Percentiles rank a stretch among this genome's conserved stretches.
Evolutionary conservation across 2,329 filamentous ascomycete species (phyloP).

Genomic region (Xylaria sp.): DNA sequence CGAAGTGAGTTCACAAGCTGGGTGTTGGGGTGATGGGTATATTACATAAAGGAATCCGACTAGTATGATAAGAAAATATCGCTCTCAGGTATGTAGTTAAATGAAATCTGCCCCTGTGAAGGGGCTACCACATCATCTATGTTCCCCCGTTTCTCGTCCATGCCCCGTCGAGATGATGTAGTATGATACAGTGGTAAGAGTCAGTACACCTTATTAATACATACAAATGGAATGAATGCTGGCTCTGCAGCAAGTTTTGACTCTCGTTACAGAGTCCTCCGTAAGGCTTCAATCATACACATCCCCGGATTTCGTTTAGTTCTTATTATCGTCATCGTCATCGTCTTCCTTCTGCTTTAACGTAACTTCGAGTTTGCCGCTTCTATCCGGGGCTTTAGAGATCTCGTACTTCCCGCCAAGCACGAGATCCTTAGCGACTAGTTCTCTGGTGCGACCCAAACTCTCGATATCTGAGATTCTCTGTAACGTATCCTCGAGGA

Average conservation of each 20-base stretch:
- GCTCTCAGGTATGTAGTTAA: neutral
- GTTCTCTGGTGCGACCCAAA: slow-evolving; percentile 89
- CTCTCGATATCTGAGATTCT: slow-evolving; percentile 94
- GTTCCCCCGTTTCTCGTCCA: slow-evolving; percentile 11
- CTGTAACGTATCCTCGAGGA: slow-evolving; percentile 82
- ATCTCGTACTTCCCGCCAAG: slow-evolving; percentile 83
- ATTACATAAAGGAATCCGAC: neutral
- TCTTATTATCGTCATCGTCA: slow-evolving; percentile 45
- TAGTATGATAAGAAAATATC: neutral
- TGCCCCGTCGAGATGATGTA: slow-evolving; percentile 8
- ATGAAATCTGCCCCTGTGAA: slow-evolving; percentile 20
- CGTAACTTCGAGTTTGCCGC: slow-evolving; percentile 53
- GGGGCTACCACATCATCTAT: slow-evolving; percentile 16
- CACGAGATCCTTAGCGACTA: slow-evolving; percentile 95
- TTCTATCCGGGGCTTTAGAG: slow-evolving; percentile 47
- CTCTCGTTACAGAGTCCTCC: neutral
- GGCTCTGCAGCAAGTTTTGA: slow-evolving; percentile 26
- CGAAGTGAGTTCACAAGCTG: neutral
- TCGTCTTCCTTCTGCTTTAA: slow-evolving; percentile 58
- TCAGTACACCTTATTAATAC: slow-evolving; percentile 18
- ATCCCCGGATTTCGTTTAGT: slow-evolving; percentile 14
- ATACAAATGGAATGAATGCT: slow-evolving; percentile 33
- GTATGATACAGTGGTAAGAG: slow-evolving; percentile 17
- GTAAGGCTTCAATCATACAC: neutral
- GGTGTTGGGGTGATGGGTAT: neutral